Percentiles rank a stretch among this genome's conserved stretches.
These are phyloP conservation scores for Aureobasidium leucospermi DNA, from an alignment of 2,329 filamentous ascomycete genomes.

Conservation along the genomic window DNA sequence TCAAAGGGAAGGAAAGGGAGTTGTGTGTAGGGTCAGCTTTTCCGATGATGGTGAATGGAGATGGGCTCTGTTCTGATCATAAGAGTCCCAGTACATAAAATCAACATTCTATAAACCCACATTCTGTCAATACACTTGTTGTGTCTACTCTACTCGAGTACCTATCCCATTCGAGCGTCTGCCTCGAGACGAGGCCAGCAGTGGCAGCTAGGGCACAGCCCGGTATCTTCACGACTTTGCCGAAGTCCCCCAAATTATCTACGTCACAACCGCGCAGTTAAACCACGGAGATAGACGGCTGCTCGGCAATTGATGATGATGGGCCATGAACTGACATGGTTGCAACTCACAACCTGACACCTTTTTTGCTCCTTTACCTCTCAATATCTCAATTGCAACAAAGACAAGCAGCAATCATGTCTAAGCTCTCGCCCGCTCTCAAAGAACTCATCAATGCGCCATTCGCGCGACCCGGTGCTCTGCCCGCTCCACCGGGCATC, in stretches of 20 bases:
- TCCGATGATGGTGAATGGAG: background rate
- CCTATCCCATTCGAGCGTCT: too few relatives aligned
- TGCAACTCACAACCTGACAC: background rate
- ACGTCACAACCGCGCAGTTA: background rate
- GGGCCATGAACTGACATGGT: background rate
- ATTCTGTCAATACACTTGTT: background rate
- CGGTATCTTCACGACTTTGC: too few relatives aligned
- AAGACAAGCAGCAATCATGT: slow-evolving; percentile 45
- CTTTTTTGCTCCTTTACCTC: background rate
- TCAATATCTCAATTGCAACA: background rate
- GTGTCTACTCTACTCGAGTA: background rate
- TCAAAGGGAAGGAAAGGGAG: background rate
- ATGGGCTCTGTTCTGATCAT: background rate
- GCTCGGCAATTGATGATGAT: background rate
- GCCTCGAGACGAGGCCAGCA: too few relatives aligned
- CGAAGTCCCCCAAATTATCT: too few relatives aligned
- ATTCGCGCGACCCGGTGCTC: slow-evolving; percentile 57
- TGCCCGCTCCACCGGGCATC: slow-evolving; percentile 57
- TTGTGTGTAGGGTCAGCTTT: slow-evolving; percentile 1
- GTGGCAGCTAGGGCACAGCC: too few relatives aligned
- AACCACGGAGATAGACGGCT: background rate
- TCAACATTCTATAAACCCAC: background rate
- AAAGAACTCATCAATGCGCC: slow-evolving; percentile 69
- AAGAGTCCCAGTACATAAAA: background rate
- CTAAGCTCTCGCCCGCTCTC: slow-evolving; percentile 63